Evolutionary conservation across 257 asterid species (phyloP).

Genomic region (Solanum etuberosum): DNA sequence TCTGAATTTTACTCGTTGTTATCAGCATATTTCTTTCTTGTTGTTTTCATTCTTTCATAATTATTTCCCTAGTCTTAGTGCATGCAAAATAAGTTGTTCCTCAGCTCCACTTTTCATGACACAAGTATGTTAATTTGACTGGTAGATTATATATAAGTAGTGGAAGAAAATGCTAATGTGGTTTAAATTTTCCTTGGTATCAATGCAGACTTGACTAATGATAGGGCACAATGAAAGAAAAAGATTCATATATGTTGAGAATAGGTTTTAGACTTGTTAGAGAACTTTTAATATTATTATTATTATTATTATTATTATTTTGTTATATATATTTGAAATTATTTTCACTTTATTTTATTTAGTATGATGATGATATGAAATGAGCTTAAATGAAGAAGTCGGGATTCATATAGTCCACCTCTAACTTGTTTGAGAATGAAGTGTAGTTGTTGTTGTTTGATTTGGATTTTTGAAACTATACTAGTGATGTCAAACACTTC

Average conservation of each 20-base stretch:
- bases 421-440: not conserved
- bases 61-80: not conserved
- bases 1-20: not conserved
- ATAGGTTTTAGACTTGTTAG: not conserved
- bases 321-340: not conserved
- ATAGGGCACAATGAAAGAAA: not conserved
- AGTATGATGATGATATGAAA: not conserved
- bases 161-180: not conserved
- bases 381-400: not conserved
- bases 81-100: not conserved
- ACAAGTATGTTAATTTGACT: not conserved
- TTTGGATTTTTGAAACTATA: not conserved
- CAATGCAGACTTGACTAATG: not conserved
- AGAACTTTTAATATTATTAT: not conserved
- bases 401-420: not conserved
- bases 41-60: not conserved
- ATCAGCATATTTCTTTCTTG: not conserved
- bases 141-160: not conserved
- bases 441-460: not conserved
- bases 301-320: not conserved
- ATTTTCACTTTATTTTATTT: not conserved
- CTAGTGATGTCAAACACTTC: not conserved
- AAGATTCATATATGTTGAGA: not conserved
- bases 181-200: not conserved
- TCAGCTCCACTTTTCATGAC: not conserved